Evolutionary conservation across 129 eudicot genomes (phyloP).

Genomic region (Centella asiatica): DNA sequence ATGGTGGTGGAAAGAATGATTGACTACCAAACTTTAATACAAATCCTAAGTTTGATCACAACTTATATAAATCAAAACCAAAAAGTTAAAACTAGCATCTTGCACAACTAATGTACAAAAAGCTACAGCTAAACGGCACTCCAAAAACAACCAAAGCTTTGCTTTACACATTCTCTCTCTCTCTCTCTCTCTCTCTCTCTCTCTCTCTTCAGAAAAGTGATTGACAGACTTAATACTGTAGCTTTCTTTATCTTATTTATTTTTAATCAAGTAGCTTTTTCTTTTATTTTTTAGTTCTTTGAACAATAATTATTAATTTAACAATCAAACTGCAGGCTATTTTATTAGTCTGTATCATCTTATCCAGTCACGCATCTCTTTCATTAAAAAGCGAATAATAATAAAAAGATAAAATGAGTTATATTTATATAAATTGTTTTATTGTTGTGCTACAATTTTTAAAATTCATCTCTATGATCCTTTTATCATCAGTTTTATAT

Average conservation of each 20-base stretch:
- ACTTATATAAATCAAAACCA: neutral
- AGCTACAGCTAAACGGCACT: neutral
- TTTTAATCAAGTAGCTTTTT: neutral
- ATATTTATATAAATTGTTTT: too few relatives aligned
- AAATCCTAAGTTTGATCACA: neutral
- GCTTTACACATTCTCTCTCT: neutral
- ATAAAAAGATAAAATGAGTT: too few relatives aligned
- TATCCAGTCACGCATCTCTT: too few relatives aligned
- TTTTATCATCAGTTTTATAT: too few relatives aligned
- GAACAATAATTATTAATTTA: too few relatives aligned
- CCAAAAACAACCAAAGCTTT: neutral
- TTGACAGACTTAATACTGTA: neutral
- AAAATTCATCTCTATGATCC: too few relatives aligned
- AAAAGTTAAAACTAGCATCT: conserved; percentile 11
- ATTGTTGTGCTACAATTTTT: too few relatives aligned
- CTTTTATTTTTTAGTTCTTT: neutral
- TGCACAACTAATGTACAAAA: conserved; percentile 2
- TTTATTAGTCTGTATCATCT: too few relatives aligned
- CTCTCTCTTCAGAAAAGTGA: neutral
- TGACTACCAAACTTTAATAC: neutral
- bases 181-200: neutral
- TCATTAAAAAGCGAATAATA: too few relatives aligned
- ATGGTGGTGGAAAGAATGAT: conserved; percentile 11
- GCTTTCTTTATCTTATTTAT: neutral
- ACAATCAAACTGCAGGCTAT: too few relatives aligned